These are phyloP conservation scores for Tetracentron sinense DNA, from an alignment of 164 flowering plant genomes.

Conservation along the genomic window DNA sequence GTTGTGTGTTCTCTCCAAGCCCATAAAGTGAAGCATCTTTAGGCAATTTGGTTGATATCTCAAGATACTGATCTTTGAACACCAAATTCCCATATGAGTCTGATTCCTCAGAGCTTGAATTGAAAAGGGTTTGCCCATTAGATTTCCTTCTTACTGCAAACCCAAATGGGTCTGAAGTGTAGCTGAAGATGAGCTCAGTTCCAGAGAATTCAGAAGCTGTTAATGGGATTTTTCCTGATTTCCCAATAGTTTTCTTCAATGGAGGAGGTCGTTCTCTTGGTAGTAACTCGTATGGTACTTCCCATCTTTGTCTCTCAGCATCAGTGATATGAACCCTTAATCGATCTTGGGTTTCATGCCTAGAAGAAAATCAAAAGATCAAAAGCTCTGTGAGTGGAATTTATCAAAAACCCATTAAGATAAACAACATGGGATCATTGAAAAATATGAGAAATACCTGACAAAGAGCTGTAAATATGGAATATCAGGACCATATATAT, in stretches of 20 bases:
- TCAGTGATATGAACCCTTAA: constrained; percentile 81
- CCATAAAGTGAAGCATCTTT: constrained; percentile 81
- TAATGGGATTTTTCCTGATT: constrained; percentile 19
- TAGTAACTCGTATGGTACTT: constrained; percentile 65
- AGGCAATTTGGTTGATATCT: constrained; percentile 80
- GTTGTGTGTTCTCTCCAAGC: constrained; percentile 92
- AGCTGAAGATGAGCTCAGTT: constrained; percentile 60
- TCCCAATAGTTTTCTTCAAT: constrained; percentile 15
- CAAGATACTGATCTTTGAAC: constrained; percentile 94
- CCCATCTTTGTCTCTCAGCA: constrained; percentile 66
- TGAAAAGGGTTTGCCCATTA: constrained; percentile 73
- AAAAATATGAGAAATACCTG: constrained; percentile 43
- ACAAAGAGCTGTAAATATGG: constrained; percentile 71
- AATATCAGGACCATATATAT: constrained; percentile 77
- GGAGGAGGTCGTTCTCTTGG: constrained; percentile 45
- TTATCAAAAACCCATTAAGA: background rate
- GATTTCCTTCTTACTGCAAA: constrained; percentile 79
- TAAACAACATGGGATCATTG: background rate
- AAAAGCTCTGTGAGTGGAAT: background rate
- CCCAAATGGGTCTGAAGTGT: constrained; percentile 68
- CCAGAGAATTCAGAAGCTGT: constrained; percentile 44
- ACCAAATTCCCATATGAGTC: constrained; percentile 64
- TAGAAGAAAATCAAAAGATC: constrained; percentile 24
- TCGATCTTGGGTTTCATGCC: constrained; percentile 82
- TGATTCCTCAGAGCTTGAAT: constrained; percentile 45